Evolutionary conservation across 2,329 filamentous ascomycete species (phyloP), one percentile per base, ranked within the genome.

Genomic region (Colletotrichum paranaense): DNA sequence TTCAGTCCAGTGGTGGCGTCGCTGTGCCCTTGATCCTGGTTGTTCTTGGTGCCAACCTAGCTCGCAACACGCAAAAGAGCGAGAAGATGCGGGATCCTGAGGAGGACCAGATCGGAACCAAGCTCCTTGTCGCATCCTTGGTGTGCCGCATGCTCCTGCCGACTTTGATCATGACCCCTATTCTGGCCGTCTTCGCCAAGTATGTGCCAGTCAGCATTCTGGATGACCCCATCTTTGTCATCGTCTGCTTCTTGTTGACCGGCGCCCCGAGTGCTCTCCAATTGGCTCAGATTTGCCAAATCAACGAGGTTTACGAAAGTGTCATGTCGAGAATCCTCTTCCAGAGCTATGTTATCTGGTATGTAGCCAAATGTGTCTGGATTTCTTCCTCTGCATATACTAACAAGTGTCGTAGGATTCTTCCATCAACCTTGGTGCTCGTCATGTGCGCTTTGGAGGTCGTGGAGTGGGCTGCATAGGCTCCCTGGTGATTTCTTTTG

Each of bases 321-420:
- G 95, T 97, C 62, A 98, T 99, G 95, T 94, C 94, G 75, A 94
- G 91, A 81, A 89, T 99, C 69, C 85, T 98, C 63, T 98, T 98
- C 86, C 96, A 98, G 86, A 98, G 96, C 84, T 97, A 97, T 80
- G 95, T 99, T 73, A 92, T 98, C 75, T 98, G 95, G 94, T 94
- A 86, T 84, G 92, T 87, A 65, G 72, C n/a, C 46, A 55, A 28
- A 16, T 35, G 5, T 63, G 63, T 68, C 30, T 46, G 8, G 35
- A 57, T 26, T 62, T 22, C 38, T 24, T 28, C 12, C n/a, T 8
- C 12, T 28, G 8, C 2, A 30, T 19, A 12, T 16, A 42, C 59
- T 38, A 80, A 83, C 75, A 63, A 19, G 14, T 60, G 42, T 67
- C 76, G 0, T 75, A 95, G 93, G 92, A 98, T 99, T 77, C 88